Base-by-base conservation (phyloP, 169 alveolate species). In the Plasmodium relictum region DNA sequence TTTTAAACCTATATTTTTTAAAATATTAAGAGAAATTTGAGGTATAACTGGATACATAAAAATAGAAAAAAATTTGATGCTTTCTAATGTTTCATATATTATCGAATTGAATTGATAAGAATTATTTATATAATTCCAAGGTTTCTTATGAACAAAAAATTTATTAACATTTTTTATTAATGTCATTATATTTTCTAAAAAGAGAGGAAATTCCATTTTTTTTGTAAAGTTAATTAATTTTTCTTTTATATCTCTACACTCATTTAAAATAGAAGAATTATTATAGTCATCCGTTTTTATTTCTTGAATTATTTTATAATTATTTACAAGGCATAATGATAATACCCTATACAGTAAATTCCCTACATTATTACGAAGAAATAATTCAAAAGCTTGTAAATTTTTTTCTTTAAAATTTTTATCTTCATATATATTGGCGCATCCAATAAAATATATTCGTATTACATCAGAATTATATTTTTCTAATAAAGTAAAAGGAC, bases 21-120 rank as follows among this genome's bases (percentile, higher is more conserved):
- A 62, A 85, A 85, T 52, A 52, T 74, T 5, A 0, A 66, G 41
- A 45, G 65, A 61, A 22, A 37, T 69, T 7, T 62, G 61, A 8
- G 92, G 92, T 24, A 73, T 85, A 61, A 85, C 22, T 16, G 92
- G 86, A 42, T 68, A 62, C 65, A 73, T 61, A 22, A 78, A 78
- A 24, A 78, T 58, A 59, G 89, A 78, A 78, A 78, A 18, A 65
- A 63, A 78, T 78, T 78, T 78, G 1, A 78, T 78, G 8, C 80
- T 26, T 42, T 78, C 89, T 7, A 78, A 56, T n/a, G 78, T 78
- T 56, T 63, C 80, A 52, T 78, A 78, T n/a, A 78, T 63, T 12
- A 66, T 78, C 12, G 22, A 18, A 48, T 78, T 63, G 50, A 78
- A 78, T 8, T 58, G 48, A n/a, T n/a, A n/a, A 0, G 76, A 45